These are phyloP conservation scores for Penicillium bovifimosum DNA, from an alignment of 495 filamentous ascomycete genomes.

Conservation along the genomic window DNA sequence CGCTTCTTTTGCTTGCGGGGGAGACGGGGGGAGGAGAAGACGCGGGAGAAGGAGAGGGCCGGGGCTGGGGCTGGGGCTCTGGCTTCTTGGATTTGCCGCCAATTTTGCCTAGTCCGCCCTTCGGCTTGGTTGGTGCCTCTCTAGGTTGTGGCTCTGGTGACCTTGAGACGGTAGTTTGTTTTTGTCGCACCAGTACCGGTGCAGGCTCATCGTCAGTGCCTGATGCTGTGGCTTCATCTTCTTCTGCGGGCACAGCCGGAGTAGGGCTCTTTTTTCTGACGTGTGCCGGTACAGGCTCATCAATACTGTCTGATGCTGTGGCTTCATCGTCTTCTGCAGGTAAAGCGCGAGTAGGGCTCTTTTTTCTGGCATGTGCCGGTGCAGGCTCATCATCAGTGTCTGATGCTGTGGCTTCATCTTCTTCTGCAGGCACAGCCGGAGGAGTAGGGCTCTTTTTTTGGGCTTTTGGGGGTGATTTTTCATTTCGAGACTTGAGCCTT, in stretches of 20 bases:
- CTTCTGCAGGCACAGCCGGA: not conserved
- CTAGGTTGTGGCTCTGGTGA: not conserved
- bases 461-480: not conserved
- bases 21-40: not conserved
- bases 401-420: slow-evolving; percentile 14
- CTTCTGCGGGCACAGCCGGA: not conserved
- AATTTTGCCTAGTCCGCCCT: slow-evolving; percentile 30
- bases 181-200: slow-evolving; percentile 1
- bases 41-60: slow-evolving; percentile 1
- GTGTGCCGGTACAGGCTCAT: slow-evolving; percentile 5
- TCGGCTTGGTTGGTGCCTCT: slow-evolving; percentile 14
- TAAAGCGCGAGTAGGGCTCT: slow-evolving; percentile 1
- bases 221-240: slow-evolving; percentile 14
- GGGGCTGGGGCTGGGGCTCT: slow-evolving; percentile 1
- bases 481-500: slow-evolving; percentile 15
- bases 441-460: slow-evolving; percentile 4
- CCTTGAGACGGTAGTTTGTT: slow-evolving; percentile 1
- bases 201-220: slow-evolving; percentile 18
- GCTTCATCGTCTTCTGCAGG: slow-evolving; percentile 6
- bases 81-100: slow-evolving; percentile 31
- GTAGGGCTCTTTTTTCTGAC: slow-evolving; percentile 5
- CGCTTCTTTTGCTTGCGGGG: not conserved
- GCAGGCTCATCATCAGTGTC: slow-evolving; percentile 18
- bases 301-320: slow-evolving; percentile 21
- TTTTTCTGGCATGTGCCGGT: slow-evolving; percentile 2